Evolutionary conservation across 768 basidiomycete species (phyloP).

Genomic region (Pisolithus orientalis): DNA sequence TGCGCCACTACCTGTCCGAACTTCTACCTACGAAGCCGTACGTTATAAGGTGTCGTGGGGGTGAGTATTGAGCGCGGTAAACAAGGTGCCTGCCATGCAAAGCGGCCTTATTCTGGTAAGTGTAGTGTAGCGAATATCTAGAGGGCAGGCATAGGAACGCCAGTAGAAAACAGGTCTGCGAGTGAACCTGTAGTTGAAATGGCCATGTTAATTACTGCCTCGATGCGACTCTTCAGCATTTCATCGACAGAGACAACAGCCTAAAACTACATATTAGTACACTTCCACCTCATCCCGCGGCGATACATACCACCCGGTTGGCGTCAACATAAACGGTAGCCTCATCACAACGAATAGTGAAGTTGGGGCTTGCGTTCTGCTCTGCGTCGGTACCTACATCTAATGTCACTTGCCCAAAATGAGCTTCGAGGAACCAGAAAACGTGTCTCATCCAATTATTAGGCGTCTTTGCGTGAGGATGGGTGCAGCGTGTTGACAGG

Average conservation of each 20-base stretch:
- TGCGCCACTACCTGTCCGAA: too few relatives aligned
- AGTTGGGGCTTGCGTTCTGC: constrained; percentile 48
- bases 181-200: constrained; percentile 68
- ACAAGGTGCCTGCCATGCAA: too few relatives aligned
- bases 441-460: constrained; percentile 43
- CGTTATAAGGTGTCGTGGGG: too few relatives aligned
- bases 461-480: constrained; percentile 56
- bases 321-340: constrained; percentile 74
- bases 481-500: constrained; percentile 46
- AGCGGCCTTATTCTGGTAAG: too few relatives aligned
- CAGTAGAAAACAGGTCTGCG: constrained; percentile 36
- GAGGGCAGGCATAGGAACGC: not conserved
- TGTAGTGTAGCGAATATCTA: not conserved
- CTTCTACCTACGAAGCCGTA: too few relatives aligned
- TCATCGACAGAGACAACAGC: constrained; percentile 62
- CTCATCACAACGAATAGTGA: constrained; percentile 74
- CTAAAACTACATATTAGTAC: constrained; percentile 26
- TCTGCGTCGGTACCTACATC: constrained; percentile 53
- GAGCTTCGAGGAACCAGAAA: constrained; percentile 84
- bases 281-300: not conserved
- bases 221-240: constrained; percentile 67
- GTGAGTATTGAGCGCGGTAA: too few relatives aligned
- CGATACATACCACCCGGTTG: constrained; percentile 55
- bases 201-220: constrained; percentile 83
- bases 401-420: constrained; percentile 87